Evolutionary conservation across 2,329 filamentous ascomycete species (phyloP), one percentile per base, ranked within the genome.

Genomic region (Lasiodiplodia citricola): DNA sequence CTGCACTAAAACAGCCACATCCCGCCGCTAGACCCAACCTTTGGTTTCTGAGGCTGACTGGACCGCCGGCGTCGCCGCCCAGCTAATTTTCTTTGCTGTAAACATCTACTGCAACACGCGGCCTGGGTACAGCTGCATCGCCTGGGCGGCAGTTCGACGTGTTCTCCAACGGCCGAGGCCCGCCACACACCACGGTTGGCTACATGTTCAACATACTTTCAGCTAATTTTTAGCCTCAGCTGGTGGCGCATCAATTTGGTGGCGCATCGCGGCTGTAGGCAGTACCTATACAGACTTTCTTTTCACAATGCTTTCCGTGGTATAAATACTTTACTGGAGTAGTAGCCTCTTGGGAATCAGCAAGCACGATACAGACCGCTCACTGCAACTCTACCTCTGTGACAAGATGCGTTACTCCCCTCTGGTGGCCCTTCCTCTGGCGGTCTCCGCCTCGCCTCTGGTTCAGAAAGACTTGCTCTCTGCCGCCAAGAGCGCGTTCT

Each of bases 341-440:
- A 18, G 35, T 23, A 3, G 13, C 18, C 8, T 41, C n/a, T 41
- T 44, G 11, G 13, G 13, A 13, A 58, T 35, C n/a, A 37, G 31
- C 35, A 41, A 25, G 44, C 37, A 10, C 37, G 28, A 37, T 25
- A 2, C n/a, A 18, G 16, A 18, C 8, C 21, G 56, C 55, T 37
- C 13, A 35, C 16, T n/a, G 16, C 25, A 21, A 14, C 38, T 37
- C n/a, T 38, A 41, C 3, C 37, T 8, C 21, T 8, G 18, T 23
- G 55, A 35, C 31, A 60, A 60, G 16, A 60, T 60, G 56, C 56
- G 56, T 47, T 44, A 18, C 35, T 31, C 14, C n/a, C 38, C 56
- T 47, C 56, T 60, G 23, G 47, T 47, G 21, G 21, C 28, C 37
- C 56, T 60, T 10, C 56, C 56, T 16, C 23, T 44, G 16, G 56